These are phyloP conservation scores for Arabidopsis hybrid DNA, from an alignment of 441 rosid genomes.

Conservation along the genomic window DNA sequence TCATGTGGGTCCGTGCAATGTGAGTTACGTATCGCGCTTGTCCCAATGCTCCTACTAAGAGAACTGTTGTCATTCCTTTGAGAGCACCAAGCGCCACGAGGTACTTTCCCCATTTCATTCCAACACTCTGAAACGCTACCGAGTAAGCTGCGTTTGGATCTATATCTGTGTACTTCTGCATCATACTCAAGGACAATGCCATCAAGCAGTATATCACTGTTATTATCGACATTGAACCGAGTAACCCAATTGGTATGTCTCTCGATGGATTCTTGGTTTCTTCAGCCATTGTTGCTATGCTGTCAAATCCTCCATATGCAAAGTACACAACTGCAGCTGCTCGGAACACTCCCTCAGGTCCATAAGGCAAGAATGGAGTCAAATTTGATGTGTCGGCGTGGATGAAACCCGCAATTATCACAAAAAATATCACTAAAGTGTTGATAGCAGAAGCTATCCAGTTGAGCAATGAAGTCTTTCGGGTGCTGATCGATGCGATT, in stretches of 20 bases:
- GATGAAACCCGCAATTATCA: constrained; percentile 62
- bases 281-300: constrained; percentile 76
- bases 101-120: constrained; percentile 80
- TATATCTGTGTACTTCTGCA: constrained; percentile 64
- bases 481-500: constrained; percentile 58
- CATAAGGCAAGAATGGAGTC: constrained; percentile 61
- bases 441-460: constrained; percentile 59
- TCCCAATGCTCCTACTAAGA: constrained; percentile 60
- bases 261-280: constrained; percentile 73
- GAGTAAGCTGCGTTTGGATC: constrained; percentile 74
- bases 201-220: constrained; percentile 57
- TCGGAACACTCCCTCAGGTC: constrained; percentile 61
- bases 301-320: constrained; percentile 82
- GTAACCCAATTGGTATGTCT: constrained; percentile 82
- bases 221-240: constrained; percentile 70
- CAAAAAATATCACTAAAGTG: constrained; percentile 53
- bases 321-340: constrained; percentile 75
- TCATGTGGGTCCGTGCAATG: constrained; percentile 81
- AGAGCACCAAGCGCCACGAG: constrained; percentile 77
- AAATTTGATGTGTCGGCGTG: constrained; percentile 54
- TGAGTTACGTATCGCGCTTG: constrained; percentile 85
- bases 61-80: constrained; percentile 80
- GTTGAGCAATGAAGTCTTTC: constrained; percentile 70
- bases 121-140: constrained; percentile 66
- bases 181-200: constrained; percentile 58